phyloP scores from a whole-genome alignment of 306 rosid genomes.

The Echinosophora koreensis region DNA sequence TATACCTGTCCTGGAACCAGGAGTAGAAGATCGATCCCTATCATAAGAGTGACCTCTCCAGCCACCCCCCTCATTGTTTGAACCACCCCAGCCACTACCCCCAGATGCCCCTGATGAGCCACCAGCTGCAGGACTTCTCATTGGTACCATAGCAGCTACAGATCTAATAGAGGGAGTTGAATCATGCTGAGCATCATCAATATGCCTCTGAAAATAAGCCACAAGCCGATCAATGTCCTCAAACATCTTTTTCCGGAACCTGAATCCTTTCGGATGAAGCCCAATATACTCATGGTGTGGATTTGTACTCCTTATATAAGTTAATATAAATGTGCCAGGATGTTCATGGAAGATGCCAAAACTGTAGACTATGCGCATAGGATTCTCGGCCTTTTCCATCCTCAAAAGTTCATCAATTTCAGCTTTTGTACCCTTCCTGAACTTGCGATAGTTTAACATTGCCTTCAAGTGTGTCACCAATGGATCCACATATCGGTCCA shows the following conservation, averaged over 20 bases:
- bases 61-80: conserved; percentile 71
- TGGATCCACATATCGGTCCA: conserved; percentile 99
- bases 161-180: conserved; percentile 93
- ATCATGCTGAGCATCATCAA: conserved; percentile 87
- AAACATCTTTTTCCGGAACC: conserved; percentile 94
- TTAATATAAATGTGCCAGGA: conserved; percentile 97
- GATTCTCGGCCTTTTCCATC: conserved; percentile 80
- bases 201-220: conserved; percentile 87
- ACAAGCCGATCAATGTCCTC: conserved; percentile 97
- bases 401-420: conserved; percentile 92
- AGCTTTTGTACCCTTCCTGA: conserved; percentile 79
- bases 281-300: conserved; percentile 99
- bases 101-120: conserved; percentile 86
- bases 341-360: conserved; percentile 94
- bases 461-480: conserved; percentile 83
- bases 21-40: conserved; percentile 89
- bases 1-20: conserved; percentile 90
- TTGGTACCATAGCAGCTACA: conserved; percentile 98
- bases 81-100: conserved; percentile 91
- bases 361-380: conserved; percentile 88
- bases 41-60: conserved; percentile 86
- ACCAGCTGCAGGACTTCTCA: conserved; percentile 96
- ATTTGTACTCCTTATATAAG: conserved; percentile 87
- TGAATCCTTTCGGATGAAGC: conserved; percentile 97
- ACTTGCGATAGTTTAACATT: conserved; percentile 93